Conservation (phyloP, 108 stramenopile species). For the Nitzschia sp. region DNA sequence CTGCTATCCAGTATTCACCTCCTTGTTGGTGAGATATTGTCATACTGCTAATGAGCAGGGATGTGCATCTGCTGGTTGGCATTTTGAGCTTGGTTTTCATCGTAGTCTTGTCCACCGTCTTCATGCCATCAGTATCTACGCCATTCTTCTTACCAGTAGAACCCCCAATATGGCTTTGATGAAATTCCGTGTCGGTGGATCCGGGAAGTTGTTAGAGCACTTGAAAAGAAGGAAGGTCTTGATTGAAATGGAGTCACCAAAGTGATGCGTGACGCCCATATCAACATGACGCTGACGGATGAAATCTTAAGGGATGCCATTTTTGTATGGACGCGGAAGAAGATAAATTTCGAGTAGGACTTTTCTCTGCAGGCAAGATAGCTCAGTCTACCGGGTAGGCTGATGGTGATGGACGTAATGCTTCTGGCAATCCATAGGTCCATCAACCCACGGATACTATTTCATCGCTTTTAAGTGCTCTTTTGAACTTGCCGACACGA, state of each 20-base stretch:
- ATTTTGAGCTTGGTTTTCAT: slow-evolving; percentile 70
- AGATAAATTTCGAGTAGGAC: too few species aligned
- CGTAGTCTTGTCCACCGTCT: slow-evolving; percentile 9
- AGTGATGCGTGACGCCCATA: slow-evolving; percentile 65
- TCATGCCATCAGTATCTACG: neutral
- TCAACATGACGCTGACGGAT: slow-evolving; percentile 70
- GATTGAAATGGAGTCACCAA: slow-evolving; percentile 62
- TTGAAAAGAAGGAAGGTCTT: slow-evolving; percentile 48
- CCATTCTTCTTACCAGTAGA: slow-evolving; percentile 1
- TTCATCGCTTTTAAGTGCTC: too few species aligned
- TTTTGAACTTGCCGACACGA: too few species aligned
- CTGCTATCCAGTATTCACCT: slow-evolving; percentile 56
- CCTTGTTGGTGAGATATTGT: slow-evolving; percentile 27
- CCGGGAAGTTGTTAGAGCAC: slow-evolving; percentile 63
- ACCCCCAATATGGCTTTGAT: slow-evolving; percentile 16
- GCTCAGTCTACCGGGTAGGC: too few species aligned
- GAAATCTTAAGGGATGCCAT: too few species aligned
- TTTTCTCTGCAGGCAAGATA: too few species aligned
- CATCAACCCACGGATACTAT: too few species aligned
- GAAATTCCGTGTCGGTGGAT: slow-evolving; percentile 60
- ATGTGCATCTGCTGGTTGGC: slow-evolving; percentile 53
- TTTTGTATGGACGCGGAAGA: too few species aligned
- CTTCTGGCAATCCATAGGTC: too few species aligned
- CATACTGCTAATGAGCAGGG: slow-evolving; percentile 46
- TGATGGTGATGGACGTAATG: too few species aligned